Percentiles rank a stretch among this genome's conserved stretches.
These are phyloP conservation scores for Herpetomonas samuelpessoai DNA, from an alignment of 208 protist species.

Conservation along the genomic window DNA sequence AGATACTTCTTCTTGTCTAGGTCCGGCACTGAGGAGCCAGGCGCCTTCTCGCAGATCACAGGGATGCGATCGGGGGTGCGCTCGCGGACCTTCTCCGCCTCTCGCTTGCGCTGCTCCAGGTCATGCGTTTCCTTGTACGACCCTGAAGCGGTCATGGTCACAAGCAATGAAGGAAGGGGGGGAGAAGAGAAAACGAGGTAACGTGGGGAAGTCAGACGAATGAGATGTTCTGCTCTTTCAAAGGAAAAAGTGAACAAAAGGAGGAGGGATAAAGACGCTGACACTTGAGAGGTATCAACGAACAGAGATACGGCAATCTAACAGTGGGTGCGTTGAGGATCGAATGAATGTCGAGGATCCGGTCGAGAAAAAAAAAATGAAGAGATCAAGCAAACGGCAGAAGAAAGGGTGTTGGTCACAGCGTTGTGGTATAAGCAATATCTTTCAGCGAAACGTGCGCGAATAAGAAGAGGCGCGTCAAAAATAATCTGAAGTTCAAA, in stretches of 20 bases:
- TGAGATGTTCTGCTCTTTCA: not conserved
- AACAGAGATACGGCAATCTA: too few species aligned
- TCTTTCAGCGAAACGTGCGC: too few species aligned
- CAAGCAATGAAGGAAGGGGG: not conserved
- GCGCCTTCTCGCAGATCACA: constrained; percentile 93
- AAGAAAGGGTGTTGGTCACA: too few species aligned
- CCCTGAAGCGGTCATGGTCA: constrained; percentile 5
- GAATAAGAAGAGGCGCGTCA: too few species aligned
- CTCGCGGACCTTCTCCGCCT: constrained; percentile 58
- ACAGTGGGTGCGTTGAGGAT: too few species aligned
- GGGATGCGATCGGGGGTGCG: constrained; percentile 80
- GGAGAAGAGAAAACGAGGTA: not conserved
- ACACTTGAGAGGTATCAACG: too few species aligned
- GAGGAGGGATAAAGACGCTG: constrained; percentile 5
- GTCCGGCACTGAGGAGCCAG: constrained; percentile 85
- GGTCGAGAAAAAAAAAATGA: too few species aligned
- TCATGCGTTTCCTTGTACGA: constrained; percentile 59
- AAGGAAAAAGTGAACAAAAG: constrained; percentile 8
- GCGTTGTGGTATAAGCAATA: too few species aligned
- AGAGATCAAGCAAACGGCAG: too few species aligned
- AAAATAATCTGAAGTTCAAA: too few species aligned
- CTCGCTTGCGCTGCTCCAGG: constrained; percentile 66
- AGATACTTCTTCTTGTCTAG: constrained; percentile 93
- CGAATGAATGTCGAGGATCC: too few species aligned
- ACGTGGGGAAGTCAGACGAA: not conserved